Base-by-base conservation (phyloP, 306 rosid genomes). In the Ammopiptanthus mongolicus region DNA sequence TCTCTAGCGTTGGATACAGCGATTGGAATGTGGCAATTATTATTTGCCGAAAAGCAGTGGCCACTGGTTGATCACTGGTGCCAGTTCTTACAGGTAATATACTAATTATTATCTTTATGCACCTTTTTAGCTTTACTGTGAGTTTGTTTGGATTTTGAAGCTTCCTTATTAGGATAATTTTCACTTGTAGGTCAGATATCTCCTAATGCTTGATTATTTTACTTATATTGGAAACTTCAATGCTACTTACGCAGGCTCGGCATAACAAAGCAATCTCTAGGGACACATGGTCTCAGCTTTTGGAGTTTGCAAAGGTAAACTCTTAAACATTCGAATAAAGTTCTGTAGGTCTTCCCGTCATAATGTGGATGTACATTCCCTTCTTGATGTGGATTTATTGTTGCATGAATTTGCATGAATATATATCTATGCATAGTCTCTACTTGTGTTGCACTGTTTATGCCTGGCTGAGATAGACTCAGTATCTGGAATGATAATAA, bases 21-120 rank as follows among this genome's bases (percentile, higher is more conserved):
- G 37, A 96, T 96, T 79, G 99, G 99, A 80, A 96, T 96, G 99
- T 96, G 99, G 99, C 97, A 96, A 81, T 89, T 96, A 80, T 82
- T 96, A 60, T 96, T 96, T 84, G 98, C 98, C 6, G 99, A 96
- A 84, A 96, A 80, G 88, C 97, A 90, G 86, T 96, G 99, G 99
- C 96, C 93, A 5, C 80, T 86, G 79, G 99, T 96, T 51, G 99
- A 96, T 78, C 96, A 86, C 62, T 96, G 99, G 99, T 92, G 98
- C 85, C 98, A 92, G 78, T 96, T 96, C 86, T 85, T 96, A 81
- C 99, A 90, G 97, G 99, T 96, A 73, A 74, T 21, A 71, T 72
- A 57, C 8, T 1, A 28, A 60, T 65, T 69, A 21, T 68, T 21
- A 1, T 50, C 48, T 9, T 53, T 29, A 39, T 67, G 12, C 77